phyloP scores from a whole-genome alignment of 1,284 basidiomycete genomes.

The Leccinum pachyderme region DNA sequence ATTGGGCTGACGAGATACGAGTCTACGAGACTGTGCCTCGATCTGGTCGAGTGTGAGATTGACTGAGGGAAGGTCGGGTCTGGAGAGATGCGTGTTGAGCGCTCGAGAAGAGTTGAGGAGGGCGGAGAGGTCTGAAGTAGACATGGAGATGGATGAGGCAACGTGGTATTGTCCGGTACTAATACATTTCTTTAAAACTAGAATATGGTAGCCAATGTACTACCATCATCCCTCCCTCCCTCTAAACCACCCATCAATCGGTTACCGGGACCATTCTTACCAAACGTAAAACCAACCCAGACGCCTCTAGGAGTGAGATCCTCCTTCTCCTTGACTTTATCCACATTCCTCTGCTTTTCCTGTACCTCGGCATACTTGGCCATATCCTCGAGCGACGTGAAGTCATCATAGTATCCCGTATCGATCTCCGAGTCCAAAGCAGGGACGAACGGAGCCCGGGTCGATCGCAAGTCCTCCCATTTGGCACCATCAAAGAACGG shows the following conservation, averaged over 20 bases:
- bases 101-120: slow-evolving; percentile 70
- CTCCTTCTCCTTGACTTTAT: slow-evolving; percentile 86
- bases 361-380: slow-evolving; percentile 97
- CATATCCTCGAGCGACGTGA: slow-evolving; percentile 92
- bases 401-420: slow-evolving; percentile 99
- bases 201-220: slow-evolving; percentile 67
- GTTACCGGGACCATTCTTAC: slow-evolving; percentile 73
- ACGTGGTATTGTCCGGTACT: no score
- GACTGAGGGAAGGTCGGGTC: slow-evolving; percentile 80
- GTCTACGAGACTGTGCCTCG: slow-evolving; percentile 80
- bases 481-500: slow-evolving; percentile 81
- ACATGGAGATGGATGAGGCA: background rate
- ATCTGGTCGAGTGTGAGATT: slow-evolving; percentile 90
- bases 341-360: slow-evolving; percentile 96
- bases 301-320: slow-evolving; percentile 74
- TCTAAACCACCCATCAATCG: slow-evolving; percentile 37
- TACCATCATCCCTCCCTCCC: slow-evolving; percentile 43
- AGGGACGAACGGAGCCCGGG: slow-evolving; percentile 93
- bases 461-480: slow-evolving; percentile 78
- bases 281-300: slow-evolving; percentile 98
- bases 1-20: slow-evolving; percentile 69
- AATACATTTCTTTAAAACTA: slow-evolving; percentile 22
- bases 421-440: slow-evolving; percentile 94
- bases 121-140: slow-evolving; percentile 29
- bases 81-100: slow-evolving; percentile 71